Conservation (phyloP, 345 rosid genomes). For the Salix viminalis region DNA sequence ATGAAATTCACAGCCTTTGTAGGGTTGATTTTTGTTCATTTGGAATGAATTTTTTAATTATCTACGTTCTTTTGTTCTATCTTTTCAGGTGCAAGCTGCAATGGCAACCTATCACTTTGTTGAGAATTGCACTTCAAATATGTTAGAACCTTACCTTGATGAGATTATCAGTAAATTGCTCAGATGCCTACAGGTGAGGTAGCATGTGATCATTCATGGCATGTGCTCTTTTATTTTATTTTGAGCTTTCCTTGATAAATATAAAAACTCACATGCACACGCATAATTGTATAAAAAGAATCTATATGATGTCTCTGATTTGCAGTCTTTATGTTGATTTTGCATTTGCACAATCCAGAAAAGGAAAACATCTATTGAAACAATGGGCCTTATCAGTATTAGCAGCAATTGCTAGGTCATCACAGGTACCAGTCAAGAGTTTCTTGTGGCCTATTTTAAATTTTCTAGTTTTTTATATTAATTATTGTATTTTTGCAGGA, state of each 20-base stretch:
- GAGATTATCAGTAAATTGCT: too few relatives aligned
- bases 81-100: background rate
- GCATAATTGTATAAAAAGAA: background rate
- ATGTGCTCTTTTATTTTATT: too few relatives aligned
- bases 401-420: slow-evolving; percentile 3
- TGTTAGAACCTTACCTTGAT: too few relatives aligned
- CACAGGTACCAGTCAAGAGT: slow-evolving; percentile 7
- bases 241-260: too few relatives aligned
- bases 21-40: background rate
- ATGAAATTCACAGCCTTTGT: background rate
- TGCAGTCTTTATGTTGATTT: background rate
- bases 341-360: background rate
- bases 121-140: too few relatives aligned
- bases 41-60: background rate
- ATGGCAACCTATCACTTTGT: too few relatives aligned
- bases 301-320: background rate
- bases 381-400: background rate
- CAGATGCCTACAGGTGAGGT: too few relatives aligned
- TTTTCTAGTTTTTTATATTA: too few relatives aligned
- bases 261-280: background rate
- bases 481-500: too few relatives aligned
- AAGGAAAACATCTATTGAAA: background rate
- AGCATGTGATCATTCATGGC: too few relatives aligned
- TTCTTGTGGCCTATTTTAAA: too few relatives aligned
- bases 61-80: background rate